Base-by-base conservation (phyloP, 305 asterid species). In the Fraxinus nigra region DNA sequence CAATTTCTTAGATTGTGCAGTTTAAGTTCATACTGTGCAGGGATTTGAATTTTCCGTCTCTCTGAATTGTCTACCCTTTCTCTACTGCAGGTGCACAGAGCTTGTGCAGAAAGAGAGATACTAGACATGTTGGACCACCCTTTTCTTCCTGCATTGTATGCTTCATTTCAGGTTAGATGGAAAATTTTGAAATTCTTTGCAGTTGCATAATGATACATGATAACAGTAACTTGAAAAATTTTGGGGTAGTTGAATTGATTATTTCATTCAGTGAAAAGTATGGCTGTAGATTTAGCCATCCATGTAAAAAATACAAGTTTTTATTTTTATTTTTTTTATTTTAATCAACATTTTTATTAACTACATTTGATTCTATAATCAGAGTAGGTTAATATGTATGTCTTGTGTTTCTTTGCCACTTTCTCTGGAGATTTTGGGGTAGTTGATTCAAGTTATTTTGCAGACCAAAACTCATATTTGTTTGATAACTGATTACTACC, bases 71-170 rank as follows among this genome's bases (percentile, higher is more conserved):
- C 32, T 56, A 37, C 34, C 67, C 69, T 79, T 82, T 30, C 46
- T 54, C 72, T 84, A 32, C 78, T 87, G 76, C 88, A 95, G 99
- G 98, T 96, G 80, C 99, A 96, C 84, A 94, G 99, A 89, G 99
- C 99, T 83, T 94, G 98, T 87, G 97, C 99, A 56, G 99, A 96
- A 85, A 87, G 99, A 87, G 98, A 94, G 87, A 96, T 96, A 85
- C 92, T 95, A 24, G 98, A 94, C 89, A 84, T 94, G 95, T 84
- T 95, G 90, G 99, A 95, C 85, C 99, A 95, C 78, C 99, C 99
- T 83, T 95, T 95, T 87, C 98, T 95, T 87, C 99, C 99, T 28
- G 98, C 98, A 40, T 89, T 95, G 24, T 95, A 95, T 85, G 99
- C 99, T 76, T 95, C 99, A 84, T 95, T 95, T 88, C 98, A 95